Conservation (phyloP, 1,284 basidiomycete species). For the Trichosporon faecale region DNA sequence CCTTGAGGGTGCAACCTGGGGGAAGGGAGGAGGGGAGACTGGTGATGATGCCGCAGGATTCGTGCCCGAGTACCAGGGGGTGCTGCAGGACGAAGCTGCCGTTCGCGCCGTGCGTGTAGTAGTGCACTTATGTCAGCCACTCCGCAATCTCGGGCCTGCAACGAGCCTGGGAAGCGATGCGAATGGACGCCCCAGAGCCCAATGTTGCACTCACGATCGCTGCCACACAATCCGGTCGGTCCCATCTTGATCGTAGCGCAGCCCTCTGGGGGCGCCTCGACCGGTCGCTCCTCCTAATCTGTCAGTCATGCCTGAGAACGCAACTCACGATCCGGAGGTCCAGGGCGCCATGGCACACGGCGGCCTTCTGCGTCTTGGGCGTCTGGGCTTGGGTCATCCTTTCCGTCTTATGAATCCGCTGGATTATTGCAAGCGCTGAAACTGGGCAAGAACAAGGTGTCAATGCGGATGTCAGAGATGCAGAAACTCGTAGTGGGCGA, state of each 20-base stretch:
- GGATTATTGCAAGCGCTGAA: not conserved
- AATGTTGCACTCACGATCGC: constrained; percentile 77
- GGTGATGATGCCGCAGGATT: constrained; percentile 69
- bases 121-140: constrained; percentile 64
- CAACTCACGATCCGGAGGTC: constrained; percentile 54
- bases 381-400: constrained; percentile 13
- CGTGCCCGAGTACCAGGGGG: constrained; percentile 88
- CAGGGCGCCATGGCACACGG: constrained; percentile 54
- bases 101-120: constrained; percentile 82
- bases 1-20: constrained; percentile 55
- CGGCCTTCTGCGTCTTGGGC: constrained; percentile 39
- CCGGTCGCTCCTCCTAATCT: constrained; percentile 48
- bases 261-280: constrained; percentile 41
- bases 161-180: no score
- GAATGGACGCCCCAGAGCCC: no score
- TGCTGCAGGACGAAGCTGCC: constrained; percentile 78
- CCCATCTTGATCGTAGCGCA: constrained; percentile 57
- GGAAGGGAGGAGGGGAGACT: constrained; percentile 37
- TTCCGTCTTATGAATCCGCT: not conserved
- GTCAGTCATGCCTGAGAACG: constrained; percentile 3
- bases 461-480: no score
- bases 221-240: constrained; percentile 87
- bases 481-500: not conserved
- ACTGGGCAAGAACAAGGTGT: not conserved
- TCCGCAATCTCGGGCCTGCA: no score